Percentiles rank a stretch among this genome's conserved stretches.
Conservation (phyloP, 768 basidiomycete species). For the Mycena vitilis region DNA sequence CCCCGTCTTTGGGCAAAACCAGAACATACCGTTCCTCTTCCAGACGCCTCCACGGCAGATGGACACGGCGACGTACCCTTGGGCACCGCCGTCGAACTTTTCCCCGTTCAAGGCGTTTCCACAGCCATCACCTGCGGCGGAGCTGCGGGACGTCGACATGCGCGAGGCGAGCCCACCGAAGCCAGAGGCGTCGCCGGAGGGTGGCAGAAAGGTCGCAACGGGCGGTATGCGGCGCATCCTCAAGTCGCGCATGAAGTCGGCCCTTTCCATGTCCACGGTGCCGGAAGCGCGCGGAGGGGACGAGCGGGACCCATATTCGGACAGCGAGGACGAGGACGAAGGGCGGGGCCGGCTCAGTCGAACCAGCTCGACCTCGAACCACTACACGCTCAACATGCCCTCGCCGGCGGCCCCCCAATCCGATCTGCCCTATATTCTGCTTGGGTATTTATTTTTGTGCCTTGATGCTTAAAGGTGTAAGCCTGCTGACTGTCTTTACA, state of each 20-base stretch:
- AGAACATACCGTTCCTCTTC: constrained; percentile 81
- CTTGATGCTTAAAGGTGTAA: constrained; percentile 10
- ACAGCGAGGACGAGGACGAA: constrained; percentile 60
- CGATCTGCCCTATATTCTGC: constrained; percentile 83
- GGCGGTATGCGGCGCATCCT: constrained; percentile 77
- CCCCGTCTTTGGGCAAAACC: constrained; percentile 73
- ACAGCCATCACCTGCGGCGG: constrained; percentile 47
- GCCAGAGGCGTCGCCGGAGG: constrained; percentile 47
- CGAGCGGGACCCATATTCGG: constrained; percentile 48
- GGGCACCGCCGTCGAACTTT: constrained; percentile 74
- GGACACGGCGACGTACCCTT: constrained; percentile 58
- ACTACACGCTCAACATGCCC: constrained; percentile 87
- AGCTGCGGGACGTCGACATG: constrained; percentile 82
- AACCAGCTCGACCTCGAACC: constrained; percentile 77
- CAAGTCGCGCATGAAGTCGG: constrained; percentile 65
- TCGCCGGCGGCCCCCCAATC: constrained; percentile 65
- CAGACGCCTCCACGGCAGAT: constrained; percentile 61
- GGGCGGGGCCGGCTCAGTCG: constrained; percentile 55
- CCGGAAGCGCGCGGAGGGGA: constrained; percentile 52
- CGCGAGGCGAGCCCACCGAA: constrained; percentile 73
- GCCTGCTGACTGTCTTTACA: constrained; percentile 40
- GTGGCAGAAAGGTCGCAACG: constrained; percentile 64
- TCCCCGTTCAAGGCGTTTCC: constrained; percentile 72
- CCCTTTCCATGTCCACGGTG: constrained; percentile 41
- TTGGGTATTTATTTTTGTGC: constrained; percentile 70